phyloP scores from a whole-genome alignment of 352 stramenopile genomes.

The Peronospora belbahrii region DNA sequence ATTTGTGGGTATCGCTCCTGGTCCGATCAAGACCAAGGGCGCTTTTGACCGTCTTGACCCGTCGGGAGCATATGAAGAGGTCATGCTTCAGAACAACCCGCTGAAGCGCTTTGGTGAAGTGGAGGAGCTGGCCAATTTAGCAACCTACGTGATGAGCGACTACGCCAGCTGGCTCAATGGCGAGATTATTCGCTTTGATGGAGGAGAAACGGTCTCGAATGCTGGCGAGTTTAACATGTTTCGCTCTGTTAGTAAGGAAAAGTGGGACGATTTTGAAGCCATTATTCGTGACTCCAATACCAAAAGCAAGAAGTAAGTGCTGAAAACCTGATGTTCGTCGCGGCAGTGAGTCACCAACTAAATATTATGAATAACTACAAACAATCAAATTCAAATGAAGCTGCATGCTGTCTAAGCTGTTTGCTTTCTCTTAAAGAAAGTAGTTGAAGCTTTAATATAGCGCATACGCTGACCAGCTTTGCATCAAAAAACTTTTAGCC shows the following conservation, averaged over 20 bases:
- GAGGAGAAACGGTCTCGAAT: constrained; percentile 67
- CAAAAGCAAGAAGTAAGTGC: constrained; percentile 43
- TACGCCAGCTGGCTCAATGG: constrained; percentile 80
- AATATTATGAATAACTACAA: not conserved
- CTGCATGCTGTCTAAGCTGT: constrained; percentile 6
- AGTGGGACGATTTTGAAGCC: constrained; percentile 69
- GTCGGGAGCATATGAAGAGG: constrained; percentile 53
- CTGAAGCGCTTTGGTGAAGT: constrained; percentile 66
- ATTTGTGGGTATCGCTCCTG: constrained; percentile 94
- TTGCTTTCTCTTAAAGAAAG: too few relatives aligned
- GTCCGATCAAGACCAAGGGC: constrained; percentile 89
- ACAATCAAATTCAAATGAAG: constrained; percentile 5
- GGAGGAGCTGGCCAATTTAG: constrained; percentile 73
- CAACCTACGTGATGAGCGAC: constrained; percentile 68
- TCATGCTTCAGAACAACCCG: constrained; percentile 63
- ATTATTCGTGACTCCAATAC: constrained; percentile 52
- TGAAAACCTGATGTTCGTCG: not conserved
- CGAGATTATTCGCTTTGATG: constrained; percentile 77
- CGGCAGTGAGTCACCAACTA: not conserved
- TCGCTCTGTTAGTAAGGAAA: constrained; percentile 39
- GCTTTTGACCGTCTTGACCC: constrained; percentile 75
- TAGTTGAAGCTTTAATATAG: not conserved
- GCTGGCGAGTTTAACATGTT: constrained; percentile 81
- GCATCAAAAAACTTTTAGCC: not conserved
- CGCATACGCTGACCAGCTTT: not conserved